These are phyloP conservation scores for Candida rishiriensis DNA, from an alignment of 805 yeast species.

Conservation along the genomic window DNA sequence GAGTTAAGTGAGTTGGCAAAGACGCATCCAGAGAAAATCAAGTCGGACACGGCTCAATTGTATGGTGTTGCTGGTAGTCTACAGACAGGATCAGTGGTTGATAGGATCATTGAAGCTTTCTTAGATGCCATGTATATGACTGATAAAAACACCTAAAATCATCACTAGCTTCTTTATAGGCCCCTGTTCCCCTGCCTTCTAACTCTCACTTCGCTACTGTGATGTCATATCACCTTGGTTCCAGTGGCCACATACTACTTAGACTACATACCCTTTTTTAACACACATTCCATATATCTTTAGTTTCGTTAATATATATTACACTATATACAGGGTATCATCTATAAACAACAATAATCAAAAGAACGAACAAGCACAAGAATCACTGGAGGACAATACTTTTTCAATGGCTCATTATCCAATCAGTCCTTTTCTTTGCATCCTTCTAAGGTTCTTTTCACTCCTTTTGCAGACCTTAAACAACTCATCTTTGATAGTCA, in stretches of 20 bases:
- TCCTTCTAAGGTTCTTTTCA: constrained; percentile 11
- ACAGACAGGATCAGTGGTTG: constrained; percentile 78
- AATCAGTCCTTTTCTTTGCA: background rate
- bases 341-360: background rate
- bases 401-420: background rate
- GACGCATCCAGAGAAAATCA: constrained; percentile 4
- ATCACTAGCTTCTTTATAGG: no score
- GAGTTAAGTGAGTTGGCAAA: constrained; percentile 31
- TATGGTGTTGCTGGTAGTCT: constrained; percentile 97
- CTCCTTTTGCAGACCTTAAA: constrained; percentile 19
- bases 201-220: no score
- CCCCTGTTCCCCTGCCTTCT: no score
- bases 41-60: constrained; percentile 74
- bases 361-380: no score
- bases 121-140: constrained; percentile 74
- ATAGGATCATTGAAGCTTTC: constrained; percentile 71
- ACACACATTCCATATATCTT: no score
- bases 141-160: constrained; percentile 3
- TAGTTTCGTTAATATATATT: no score
- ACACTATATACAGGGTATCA: no score
- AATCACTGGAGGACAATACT: no score
- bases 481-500: constrained; percentile 26
- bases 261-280: no score
- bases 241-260: no score
- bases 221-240: no score